Conservation (phyloP, 139 green algal species). For the Nannochloris sp. region DNA sequence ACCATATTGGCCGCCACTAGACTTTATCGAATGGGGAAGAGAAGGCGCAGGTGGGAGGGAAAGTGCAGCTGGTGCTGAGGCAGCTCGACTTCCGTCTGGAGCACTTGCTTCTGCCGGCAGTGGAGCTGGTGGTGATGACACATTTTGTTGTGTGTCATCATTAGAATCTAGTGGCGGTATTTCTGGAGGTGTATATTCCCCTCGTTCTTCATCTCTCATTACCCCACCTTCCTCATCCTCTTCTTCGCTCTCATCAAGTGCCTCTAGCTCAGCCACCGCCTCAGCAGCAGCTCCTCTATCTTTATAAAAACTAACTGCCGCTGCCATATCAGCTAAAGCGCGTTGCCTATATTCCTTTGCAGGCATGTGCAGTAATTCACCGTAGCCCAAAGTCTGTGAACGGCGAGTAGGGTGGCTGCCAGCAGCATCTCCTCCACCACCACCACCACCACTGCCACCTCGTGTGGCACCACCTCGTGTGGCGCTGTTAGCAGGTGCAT, state of each 20-base stretch:
- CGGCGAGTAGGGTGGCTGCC: too few relatives aligned
- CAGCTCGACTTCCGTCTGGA: too few relatives aligned
- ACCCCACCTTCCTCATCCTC: conserved; percentile 9
- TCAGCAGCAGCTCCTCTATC: not conserved
- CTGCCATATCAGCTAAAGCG: conserved; percentile 45
- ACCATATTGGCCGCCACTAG: too few relatives aligned
- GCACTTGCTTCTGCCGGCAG: too few relatives aligned
- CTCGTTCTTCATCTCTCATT: conserved; percentile 5
- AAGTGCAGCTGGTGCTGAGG: not conserved
- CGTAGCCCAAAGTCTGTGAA: not conserved
- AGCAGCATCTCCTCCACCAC: too few relatives aligned
- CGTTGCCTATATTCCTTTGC: conserved; percentile 33
- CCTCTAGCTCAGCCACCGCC: not conserved
- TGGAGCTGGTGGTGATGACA: too few relatives aligned
- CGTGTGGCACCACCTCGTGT: too few relatives aligned
- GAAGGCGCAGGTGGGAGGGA: not conserved
- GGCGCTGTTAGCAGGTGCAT: conserved; percentile 29
- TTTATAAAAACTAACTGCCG: conserved; percentile 6
- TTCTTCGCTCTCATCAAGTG: conserved; percentile 9
- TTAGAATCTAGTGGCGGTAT: too few relatives aligned
- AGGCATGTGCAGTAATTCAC: conserved; percentile 34
- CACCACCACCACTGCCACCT: too few relatives aligned
- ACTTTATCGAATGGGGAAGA: too few relatives aligned
- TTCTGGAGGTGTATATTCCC: too few relatives aligned
- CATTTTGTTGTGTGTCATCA: too few relatives aligned